phyloP scores from a whole-genome alignment of 2,329 filamentous ascomycete genomes.

The Talaromyces verruculosus region DNA sequence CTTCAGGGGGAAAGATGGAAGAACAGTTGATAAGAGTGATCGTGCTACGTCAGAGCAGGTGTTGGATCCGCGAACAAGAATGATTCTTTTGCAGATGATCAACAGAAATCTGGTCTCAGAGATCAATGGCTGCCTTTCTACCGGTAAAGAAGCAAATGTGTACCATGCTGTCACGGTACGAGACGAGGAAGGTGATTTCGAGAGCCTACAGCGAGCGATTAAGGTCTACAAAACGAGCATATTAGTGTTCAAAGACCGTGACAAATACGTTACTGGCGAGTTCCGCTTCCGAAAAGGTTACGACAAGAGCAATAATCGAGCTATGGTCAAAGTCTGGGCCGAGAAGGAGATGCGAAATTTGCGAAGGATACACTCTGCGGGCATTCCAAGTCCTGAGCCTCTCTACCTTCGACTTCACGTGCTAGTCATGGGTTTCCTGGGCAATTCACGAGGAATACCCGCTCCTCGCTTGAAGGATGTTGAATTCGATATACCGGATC shows the following conservation, averaged over 20 bases:
- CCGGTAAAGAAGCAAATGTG: conserved; percentile 97
- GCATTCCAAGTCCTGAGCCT: conserved; percentile 88
- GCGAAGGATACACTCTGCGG: conserved; percentile 75
- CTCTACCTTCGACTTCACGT: conserved; percentile 90
- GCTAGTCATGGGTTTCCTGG: conserved; percentile 90
- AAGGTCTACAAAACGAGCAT: conserved; percentile 99
- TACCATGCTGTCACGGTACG: conserved; percentile 78
- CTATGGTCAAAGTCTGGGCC: conserved; percentile 98
- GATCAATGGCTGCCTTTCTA: conserved; percentile 92
- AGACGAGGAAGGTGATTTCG: conserved; percentile 48
- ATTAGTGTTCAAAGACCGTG: conserved; percentile 94
- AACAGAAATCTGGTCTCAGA: conserved; percentile 86
- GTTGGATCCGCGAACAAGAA: conserved; percentile 86
- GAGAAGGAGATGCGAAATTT: conserved; percentile 98
- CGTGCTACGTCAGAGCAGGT: conserved; percentile 94
- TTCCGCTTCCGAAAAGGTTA: conserved; percentile 87
- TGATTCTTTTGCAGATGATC: conserved; percentile 95
- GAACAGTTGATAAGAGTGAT: conserved; percentile 73
- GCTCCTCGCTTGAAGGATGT: conserved; percentile 88
- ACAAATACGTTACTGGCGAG: conserved; percentile 93
- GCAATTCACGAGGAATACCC: conserved; percentile 80
- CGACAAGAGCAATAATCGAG: conserved; percentile 90
- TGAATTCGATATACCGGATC: conserved; percentile 66
- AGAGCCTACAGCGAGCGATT: conserved; percentile 75
- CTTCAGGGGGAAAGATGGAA: conserved; percentile 50